phyloP scores from a whole-genome alignment of 352 stramenopile species.

The Phytopythium delawarense region DNA sequence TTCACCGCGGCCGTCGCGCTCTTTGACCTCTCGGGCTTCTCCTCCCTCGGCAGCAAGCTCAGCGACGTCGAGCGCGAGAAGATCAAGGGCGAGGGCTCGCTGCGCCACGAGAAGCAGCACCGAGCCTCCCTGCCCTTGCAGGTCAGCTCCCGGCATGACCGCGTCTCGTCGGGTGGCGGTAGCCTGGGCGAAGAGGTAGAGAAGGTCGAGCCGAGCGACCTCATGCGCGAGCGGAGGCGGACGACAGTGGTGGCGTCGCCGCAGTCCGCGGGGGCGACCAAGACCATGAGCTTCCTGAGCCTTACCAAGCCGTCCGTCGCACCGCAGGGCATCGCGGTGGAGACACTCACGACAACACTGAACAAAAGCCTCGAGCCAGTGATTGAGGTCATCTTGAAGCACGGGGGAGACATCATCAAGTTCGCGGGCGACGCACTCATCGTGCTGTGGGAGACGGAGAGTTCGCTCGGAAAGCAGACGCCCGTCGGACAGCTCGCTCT shows the following conservation, averaged over 20 bases:
- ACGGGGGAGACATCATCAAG: conserved; percentile 80
- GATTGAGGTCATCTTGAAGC: conserved; percentile 70
- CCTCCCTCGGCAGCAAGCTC: conserved; percentile 69
- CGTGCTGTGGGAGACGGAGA: conserved; percentile 77
- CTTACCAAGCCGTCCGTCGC: conserved; percentile 38
- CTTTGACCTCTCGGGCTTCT: conserved; percentile 88
- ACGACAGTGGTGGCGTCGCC: conserved; percentile 11
- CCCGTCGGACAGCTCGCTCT: conserved; percentile 46
- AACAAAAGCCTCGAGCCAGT: conserved; percentile 80
- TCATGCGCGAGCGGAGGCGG: conserved; percentile 37
- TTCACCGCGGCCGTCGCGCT: conserved; percentile 70
- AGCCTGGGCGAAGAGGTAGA: conserved; percentile 11
- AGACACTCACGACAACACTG: conserved; percentile 66
- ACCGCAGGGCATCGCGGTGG: conserved; percentile 57
- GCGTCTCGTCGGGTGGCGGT: conserved; percentile 8
- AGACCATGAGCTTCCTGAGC: conserved; percentile 42
- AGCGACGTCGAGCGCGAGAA: conserved; percentile 52
- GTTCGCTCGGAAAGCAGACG: conserved; percentile 27
- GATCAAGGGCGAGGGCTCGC: conserved; percentile 16
- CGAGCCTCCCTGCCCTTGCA: conserved; percentile 17
- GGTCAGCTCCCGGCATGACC: conserved; percentile 5
- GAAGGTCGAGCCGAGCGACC: conserved; percentile 21
- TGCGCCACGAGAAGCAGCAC: conserved; percentile 13
- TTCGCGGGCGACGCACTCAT: conserved; percentile 80
- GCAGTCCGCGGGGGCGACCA: conserved; percentile 1